phyloP scores from a whole-genome alignment of 371 early-diverging fungal genomes.

The Rhizopus sp. region DNA sequence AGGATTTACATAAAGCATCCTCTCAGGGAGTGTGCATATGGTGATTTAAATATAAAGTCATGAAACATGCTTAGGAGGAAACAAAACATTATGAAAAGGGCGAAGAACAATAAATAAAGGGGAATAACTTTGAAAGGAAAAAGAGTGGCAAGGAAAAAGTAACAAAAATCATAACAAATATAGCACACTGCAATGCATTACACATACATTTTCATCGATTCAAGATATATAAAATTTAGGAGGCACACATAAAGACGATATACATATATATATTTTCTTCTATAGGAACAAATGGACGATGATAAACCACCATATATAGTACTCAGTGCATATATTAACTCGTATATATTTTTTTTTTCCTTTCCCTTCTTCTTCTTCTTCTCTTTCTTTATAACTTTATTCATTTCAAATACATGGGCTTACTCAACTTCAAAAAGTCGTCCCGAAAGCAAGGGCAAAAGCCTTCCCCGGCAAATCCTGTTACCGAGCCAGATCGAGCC shows the following conservation, averaged over 20 bases:
- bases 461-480: neutral
- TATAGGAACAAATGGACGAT: neutral
- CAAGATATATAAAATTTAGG: neutral
- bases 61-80: neutral
- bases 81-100: too few species aligned
- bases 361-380: neutral
- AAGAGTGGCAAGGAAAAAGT: neutral
- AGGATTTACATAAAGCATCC: neutral
- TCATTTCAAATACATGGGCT: constrained; percentile 13
- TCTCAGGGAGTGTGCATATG: neutral
- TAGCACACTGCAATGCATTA: neutral
- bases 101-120: too few species aligned
- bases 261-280: too few species aligned
- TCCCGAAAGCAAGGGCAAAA: constrained; percentile 17
- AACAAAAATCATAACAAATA: neutral
- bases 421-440: constrained; percentile 21
- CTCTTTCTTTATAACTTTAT: neutral
- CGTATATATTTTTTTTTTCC: neutral
- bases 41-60: neutral
- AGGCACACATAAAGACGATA: neutral
- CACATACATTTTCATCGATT: neutral
- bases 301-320: neutral
- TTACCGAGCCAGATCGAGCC: neutral
- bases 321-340: neutral
- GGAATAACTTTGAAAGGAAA: too few species aligned